A percentile compares a stretch with the other conserved stretches of the same genome.
Conservation (phyloP, 208 protist genomes). For the Trypanosoma theileri region DNA sequence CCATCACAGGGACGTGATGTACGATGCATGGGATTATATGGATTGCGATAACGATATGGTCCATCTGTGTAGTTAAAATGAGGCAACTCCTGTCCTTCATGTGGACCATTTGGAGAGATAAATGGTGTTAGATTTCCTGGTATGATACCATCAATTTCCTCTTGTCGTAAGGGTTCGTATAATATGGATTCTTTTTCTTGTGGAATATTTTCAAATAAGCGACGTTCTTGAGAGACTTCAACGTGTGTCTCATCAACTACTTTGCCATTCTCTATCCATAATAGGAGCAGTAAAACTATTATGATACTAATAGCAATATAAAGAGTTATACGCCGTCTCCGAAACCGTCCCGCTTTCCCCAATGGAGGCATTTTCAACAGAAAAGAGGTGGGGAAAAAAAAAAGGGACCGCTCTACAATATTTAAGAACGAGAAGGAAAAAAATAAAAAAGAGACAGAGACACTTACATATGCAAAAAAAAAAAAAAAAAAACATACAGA, state of each 20-base stretch:
- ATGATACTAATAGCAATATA: background rate
- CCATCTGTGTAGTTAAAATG: conserved; percentile 15
- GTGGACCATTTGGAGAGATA: conserved; percentile 16
- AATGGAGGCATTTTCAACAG: background rate
- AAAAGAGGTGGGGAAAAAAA: background rate
- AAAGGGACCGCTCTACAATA: background rate
- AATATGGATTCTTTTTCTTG: background rate
- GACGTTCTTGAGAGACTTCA: background rate
- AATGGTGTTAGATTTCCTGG: conserved; percentile 2
- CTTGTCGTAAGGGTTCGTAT: background rate
- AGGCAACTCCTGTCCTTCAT: conserved; percentile 8
- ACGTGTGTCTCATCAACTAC: background rate
- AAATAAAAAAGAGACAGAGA: conserved; percentile 1
- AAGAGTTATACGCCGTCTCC: background rate
- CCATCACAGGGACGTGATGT: conserved; percentile 13
- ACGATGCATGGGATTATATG: conserved; percentile 17
- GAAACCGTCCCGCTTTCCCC: background rate
- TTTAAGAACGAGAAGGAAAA: conserved; percentile 1
- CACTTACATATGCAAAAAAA: background rate
- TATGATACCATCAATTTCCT: conserved; percentile 4
- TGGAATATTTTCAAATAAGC: background rate
- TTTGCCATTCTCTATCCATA: background rate
- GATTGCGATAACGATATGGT: conserved; percentile 12
- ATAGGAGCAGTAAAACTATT: background rate
- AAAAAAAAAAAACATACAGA: no score